Evolutionary conservation across 2,329 filamentous ascomycete genomes (phyloP).

Genomic region (Colletotrichum cuscutae): DNA sequence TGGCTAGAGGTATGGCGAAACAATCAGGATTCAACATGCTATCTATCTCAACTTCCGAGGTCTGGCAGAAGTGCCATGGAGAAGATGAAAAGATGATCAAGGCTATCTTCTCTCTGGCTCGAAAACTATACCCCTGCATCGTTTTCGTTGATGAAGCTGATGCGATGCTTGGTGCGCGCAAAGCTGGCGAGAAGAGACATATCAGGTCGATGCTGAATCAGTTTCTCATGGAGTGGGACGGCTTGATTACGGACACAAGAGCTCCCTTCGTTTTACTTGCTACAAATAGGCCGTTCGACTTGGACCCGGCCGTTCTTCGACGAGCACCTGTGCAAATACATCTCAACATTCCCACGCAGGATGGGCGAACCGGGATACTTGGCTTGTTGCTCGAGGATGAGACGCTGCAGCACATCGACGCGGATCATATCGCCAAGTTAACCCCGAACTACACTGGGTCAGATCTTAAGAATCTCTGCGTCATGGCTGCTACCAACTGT

Average conservation of each 20-base stretch:
- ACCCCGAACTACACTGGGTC: constrained; percentile 62
- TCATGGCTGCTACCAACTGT: constrained; percentile 58
- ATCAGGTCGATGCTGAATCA: constrained; percentile 36
- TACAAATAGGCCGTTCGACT: constrained; percentile 43
- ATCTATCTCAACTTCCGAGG: constrained; percentile 28
- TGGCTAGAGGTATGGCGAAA: constrained; percentile 39
- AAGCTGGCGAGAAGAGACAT: constrained; percentile 4
- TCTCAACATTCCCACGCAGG: background rate
- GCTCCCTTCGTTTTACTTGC: constrained; percentile 41
- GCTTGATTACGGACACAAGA: constrained; percentile 25
- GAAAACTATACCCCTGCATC: constrained; percentile 41
- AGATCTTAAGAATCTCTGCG: constrained; percentile 61
- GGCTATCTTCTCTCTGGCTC: constrained; percentile 40
- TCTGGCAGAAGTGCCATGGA: constrained; percentile 36
- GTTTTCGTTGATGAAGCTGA: constrained; percentile 44
- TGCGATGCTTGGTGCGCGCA: constrained; percentile 34
- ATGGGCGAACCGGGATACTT: background rate
- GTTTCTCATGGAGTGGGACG: constrained; percentile 43
- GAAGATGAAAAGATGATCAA: constrained; percentile 42
- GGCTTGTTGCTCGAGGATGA: background rate
- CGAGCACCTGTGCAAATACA: background rate
- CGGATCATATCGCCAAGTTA: constrained; percentile 44
- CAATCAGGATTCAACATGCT: constrained; percentile 38
- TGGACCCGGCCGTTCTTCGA: constrained; percentile 39
- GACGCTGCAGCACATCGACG: background rate